These are phyloP conservation scores for Scedosporium apiospermum DNA, from an alignment of 2,329 filamentous ascomycete genomes.

Conservation along the genomic window DNA sequence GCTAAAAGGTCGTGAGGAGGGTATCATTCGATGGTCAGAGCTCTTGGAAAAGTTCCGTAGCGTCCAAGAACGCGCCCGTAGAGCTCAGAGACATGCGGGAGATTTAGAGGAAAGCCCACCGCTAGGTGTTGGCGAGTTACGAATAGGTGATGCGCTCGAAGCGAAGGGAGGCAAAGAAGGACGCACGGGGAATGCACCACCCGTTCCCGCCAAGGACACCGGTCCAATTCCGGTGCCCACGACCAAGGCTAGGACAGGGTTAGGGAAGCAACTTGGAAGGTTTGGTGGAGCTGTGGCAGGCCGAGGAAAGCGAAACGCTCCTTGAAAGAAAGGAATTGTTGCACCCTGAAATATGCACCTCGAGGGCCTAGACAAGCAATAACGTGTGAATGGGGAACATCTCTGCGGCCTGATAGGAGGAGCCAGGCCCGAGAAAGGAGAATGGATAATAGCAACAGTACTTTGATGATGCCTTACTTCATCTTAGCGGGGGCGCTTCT, in stretches of 20 bases:
- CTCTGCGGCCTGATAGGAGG: too few relatives aligned
- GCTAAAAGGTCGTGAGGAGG: slow-evolving; percentile 74
- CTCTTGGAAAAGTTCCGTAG: slow-evolving; percentile 88
- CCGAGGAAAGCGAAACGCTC: slow-evolving; percentile 42
- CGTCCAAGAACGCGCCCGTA: slow-evolving; percentile 78
- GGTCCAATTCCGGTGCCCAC: slow-evolving; percentile 30
- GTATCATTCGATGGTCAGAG: slow-evolving; percentile 81
- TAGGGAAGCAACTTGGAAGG: slow-evolving; percentile 61
- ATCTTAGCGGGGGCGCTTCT: slow-evolving; percentile 2
- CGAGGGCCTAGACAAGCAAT: too few relatives aligned
- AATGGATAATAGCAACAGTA: not conserved
- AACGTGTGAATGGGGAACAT: too few relatives aligned
- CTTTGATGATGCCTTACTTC: not conserved
- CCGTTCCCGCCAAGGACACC: slow-evolving; percentile 40
- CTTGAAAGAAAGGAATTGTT: not conserved
- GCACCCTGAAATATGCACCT: too few relatives aligned
- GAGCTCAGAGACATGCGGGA: slow-evolving; percentile 51
- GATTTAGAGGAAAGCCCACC: slow-evolving; percentile 39
- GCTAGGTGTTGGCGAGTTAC: slow-evolving; percentile 32
- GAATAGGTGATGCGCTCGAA: slow-evolving; percentile 29
- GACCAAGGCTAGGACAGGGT: slow-evolving; percentile 47
- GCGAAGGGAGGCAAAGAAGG: slow-evolving; percentile 33
- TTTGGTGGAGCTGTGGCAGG: slow-evolving; percentile 62
- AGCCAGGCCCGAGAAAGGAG: not conserved
- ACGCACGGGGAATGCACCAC: slow-evolving; percentile 21